Conservation (phyloP, 2,329 filamentous ascomycete genomes). For the Hypoxylon sp. region DNA sequence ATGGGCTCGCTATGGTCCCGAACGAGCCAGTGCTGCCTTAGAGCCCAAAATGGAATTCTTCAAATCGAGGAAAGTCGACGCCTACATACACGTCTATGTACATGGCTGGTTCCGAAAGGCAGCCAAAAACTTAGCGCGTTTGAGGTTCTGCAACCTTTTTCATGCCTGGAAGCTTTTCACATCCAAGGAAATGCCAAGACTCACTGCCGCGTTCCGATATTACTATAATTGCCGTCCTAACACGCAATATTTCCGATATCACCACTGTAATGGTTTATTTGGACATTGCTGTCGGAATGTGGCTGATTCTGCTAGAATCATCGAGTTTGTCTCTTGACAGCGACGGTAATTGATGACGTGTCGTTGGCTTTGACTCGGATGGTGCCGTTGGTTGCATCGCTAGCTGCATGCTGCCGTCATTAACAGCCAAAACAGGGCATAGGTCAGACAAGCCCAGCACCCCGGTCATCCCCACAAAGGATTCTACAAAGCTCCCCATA, state of each 20-base stretch:
- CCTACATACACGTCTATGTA: conserved; percentile 9
- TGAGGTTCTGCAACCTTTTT: conserved; percentile 9
- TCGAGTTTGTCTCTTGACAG: neutral
- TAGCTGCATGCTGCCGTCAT: conserved; percentile 42
- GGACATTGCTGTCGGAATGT: conserved; percentile 8
- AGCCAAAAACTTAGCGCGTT: conserved; percentile 30
- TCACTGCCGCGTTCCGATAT: conserved; percentile 16
- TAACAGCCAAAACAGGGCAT: conserved; percentile 40
- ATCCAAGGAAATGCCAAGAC: conserved; percentile 23
- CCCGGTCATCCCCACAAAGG: conserved; percentile 33
- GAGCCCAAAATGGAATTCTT: neutral
- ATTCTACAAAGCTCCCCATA: conserved; percentile 8
- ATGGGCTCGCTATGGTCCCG: neutral
- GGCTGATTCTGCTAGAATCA: conserved; percentile 22
- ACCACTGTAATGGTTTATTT: conserved; percentile 6
- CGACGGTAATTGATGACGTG: conserved; percentile 45
- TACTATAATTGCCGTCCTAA: neutral
- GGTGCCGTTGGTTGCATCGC: conserved; percentile 26
- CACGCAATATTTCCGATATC: conserved; percentile 2
- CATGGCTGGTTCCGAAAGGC: conserved; percentile 6
- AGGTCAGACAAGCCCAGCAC: conserved; percentile 29
- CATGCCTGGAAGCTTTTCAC: conserved; percentile 10
- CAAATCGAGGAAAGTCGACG: conserved; percentile 2
- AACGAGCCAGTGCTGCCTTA: neutral
- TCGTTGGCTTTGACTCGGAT: conserved; percentile 45